Conservation (phyloP, 352 stramenopile genomes). For the Plasmopara viticola region DNA sequence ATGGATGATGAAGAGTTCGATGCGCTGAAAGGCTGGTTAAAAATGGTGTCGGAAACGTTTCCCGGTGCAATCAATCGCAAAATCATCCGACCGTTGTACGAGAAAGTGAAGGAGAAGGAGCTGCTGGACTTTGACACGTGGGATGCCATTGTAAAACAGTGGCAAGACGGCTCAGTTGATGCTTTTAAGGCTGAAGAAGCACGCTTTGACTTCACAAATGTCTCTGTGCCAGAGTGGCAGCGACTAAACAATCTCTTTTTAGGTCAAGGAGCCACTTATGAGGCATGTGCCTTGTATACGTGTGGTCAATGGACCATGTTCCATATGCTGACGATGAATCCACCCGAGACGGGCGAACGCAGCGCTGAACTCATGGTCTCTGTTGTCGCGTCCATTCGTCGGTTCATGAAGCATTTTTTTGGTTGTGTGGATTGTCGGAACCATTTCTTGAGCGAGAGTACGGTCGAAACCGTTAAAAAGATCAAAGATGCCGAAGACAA, state of each 20-base stretch:
- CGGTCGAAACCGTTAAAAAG: conserved; percentile 54
- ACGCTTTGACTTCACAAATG: conserved; percentile 43
- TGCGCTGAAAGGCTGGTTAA: conserved; percentile 72
- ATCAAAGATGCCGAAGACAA: conserved; percentile 67
- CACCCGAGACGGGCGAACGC: conserved; percentile 29
- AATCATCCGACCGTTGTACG: conserved; percentile 45
- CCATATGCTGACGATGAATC: conserved; percentile 81
- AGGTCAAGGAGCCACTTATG: conserved; percentile 57
- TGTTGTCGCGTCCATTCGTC: conserved; percentile 66
- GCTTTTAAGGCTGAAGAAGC: conserved; percentile 53
- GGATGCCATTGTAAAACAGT: conserved; percentile 52
- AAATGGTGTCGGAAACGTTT: conserved; percentile 65
- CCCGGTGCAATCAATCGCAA: conserved; percentile 67
- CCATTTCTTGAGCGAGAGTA: conserved; percentile 77
- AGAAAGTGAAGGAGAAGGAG: conserved; percentile 40
- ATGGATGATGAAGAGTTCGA: conserved; percentile 74
- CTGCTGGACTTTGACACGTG: conserved; percentile 70
- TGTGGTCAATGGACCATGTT: conserved; percentile 86
- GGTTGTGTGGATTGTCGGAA: conserved; percentile 71
- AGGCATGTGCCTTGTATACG: conserved; percentile 70
- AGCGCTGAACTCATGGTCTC: conserved; percentile 52
- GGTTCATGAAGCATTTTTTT: conserved; percentile 84
- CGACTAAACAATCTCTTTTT: conserved; percentile 54
- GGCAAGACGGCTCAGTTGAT: conserved; percentile 44
- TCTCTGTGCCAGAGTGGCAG: conserved; percentile 59